A percentile compares a stretch with the other conserved stretches of the same genome.
Evolutionary conservation across 345 rosid genomes (phyloP).

Genomic region (Noccaea caerulescens): DNA sequence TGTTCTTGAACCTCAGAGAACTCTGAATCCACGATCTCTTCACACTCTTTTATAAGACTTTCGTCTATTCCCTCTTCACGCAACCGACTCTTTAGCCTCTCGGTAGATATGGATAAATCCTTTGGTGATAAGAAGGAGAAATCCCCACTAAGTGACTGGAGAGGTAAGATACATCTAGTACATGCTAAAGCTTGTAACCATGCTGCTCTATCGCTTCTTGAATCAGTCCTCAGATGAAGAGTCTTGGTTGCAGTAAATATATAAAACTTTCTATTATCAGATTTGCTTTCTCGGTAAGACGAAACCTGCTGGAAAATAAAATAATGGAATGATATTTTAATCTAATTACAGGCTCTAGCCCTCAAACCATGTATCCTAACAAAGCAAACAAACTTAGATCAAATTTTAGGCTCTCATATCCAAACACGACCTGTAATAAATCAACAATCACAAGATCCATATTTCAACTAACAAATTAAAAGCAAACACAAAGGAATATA

Average conservation of each 20-base stretch:
- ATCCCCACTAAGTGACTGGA: slow-evolving; percentile 60
- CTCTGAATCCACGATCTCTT: slow-evolving; percentile 81
- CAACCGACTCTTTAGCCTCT: slow-evolving; percentile 66
- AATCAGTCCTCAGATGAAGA: slow-evolving; percentile 89
- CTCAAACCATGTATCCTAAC: neutral
- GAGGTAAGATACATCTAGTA: slow-evolving; percentile 62
- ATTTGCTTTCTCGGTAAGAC: slow-evolving; percentile 95
- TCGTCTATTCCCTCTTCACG: slow-evolving; percentile 72
- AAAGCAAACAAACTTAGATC: slow-evolving; percentile 5
- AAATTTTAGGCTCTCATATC: slow-evolving; percentile 7
- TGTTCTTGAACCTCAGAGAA: slow-evolving; percentile 72
- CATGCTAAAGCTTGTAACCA: slow-evolving; percentile 94
- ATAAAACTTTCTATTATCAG: slow-evolving; percentile 86
- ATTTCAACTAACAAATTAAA: slow-evolving; percentile 12
- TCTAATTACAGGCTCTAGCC: neutral
- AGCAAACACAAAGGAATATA: slow-evolving; percentile 13
- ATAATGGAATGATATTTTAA: slow-evolving; percentile 25
- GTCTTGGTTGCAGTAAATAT: slow-evolving; percentile 93
- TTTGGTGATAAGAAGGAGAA: slow-evolving; percentile 56
- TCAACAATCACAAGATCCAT: slow-evolving; percentile 3
- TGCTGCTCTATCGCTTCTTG: slow-evolving; percentile 79
- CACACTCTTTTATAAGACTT: slow-evolving; percentile 79
- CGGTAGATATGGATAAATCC: slow-evolving; percentile 75
- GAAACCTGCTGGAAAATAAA: slow-evolving; percentile 68
- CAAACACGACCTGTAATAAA: neutral